Conservation (phyloP, 371 early-diverging fungal species). For the Scutellospora calospora region DNA sequence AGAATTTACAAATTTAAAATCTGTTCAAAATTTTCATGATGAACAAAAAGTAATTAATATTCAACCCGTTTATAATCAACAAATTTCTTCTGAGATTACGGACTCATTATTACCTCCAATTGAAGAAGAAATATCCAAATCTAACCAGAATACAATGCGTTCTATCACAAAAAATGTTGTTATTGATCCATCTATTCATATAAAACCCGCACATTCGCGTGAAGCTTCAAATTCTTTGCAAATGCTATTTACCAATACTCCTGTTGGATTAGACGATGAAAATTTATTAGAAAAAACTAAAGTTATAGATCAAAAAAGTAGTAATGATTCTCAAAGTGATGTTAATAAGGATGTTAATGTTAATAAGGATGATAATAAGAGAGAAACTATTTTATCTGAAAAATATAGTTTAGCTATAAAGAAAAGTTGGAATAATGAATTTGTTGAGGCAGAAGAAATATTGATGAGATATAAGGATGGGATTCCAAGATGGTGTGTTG, state of each 20-base stretch:
- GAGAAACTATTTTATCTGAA: background rate
- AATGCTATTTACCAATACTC: background rate
- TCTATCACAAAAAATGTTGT: background rate
- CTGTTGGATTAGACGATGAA: background rate
- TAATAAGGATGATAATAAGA: background rate
- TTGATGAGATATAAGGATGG: constrained; percentile 45
- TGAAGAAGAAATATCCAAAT: constrained; percentile 14
- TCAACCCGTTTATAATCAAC: background rate
- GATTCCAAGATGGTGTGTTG: constrained; percentile 53
- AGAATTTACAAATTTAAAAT: no score
- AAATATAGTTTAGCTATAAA: constrained; percentile 15
- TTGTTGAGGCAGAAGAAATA: constrained; percentile 47
- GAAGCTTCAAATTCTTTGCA: constrained; percentile 21
- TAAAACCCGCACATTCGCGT: constrained; percentile 16
- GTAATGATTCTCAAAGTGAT: background rate
- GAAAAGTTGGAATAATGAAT: constrained; percentile 53
- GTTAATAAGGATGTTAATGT: background rate
- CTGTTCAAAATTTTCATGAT: no score
- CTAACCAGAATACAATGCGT: background rate
- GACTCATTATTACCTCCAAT: constrained; percentile 8
- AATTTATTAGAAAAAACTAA: background rate
- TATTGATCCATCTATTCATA: background rate
- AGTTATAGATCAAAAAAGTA: background rate
- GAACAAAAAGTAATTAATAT: background rate
- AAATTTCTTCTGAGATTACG: background rate